Conservation (phyloP, 176 grass and related monocot genomes). For the Thalia dealbata region DNA sequence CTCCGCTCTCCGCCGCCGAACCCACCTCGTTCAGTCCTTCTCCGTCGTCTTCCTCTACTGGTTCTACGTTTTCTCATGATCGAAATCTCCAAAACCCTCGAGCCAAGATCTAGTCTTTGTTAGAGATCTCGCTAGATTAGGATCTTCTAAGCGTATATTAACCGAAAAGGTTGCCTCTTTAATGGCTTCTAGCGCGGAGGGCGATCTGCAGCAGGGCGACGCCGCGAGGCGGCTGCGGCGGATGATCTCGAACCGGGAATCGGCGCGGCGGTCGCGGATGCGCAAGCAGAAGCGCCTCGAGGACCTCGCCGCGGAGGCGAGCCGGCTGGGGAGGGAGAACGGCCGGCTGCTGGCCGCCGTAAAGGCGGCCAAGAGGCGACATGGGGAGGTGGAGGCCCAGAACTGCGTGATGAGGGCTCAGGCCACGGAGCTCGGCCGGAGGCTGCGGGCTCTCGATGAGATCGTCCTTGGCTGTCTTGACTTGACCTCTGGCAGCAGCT, state of each 20-base stretch:
- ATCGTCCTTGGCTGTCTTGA: slow-evolving; percentile 24
- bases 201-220: slow-evolving; percentile 35
- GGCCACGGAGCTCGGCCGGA: slow-evolving; percentile 29
- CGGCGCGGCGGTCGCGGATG: slow-evolving; percentile 39
- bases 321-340: slow-evolving; percentile 30
- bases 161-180: background rate
- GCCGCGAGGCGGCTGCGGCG: slow-evolving; percentile 38
- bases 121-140: background rate
- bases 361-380: slow-evolving; percentile 18
- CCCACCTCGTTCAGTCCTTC: slow-evolving; percentile 77
- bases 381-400: slow-evolving; percentile 23
- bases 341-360: slow-evolving; percentile 28
- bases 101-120: slow-evolving; percentile 4
- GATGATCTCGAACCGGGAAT: slow-evolving; percentile 58
- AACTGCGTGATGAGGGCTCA: slow-evolving; percentile 55
- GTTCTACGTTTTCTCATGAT: slow-evolving; percentile 73
- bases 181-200: slow-evolving; percentile 11
- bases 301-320: slow-evolving; percentile 27
- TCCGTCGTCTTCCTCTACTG: slow-evolving; percentile 84
- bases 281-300: slow-evolving; percentile 49
- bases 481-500: background rate
- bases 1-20: slow-evolving; percentile 41
- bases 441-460: slow-evolving; percentile 32
- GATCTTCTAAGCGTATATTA: background rate
- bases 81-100: slow-evolving; percentile 5